Evolutionary conservation across 2,329 filamentous ascomycete genomes (phyloP).

Genomic region (Westerdykella sp.): DNA sequence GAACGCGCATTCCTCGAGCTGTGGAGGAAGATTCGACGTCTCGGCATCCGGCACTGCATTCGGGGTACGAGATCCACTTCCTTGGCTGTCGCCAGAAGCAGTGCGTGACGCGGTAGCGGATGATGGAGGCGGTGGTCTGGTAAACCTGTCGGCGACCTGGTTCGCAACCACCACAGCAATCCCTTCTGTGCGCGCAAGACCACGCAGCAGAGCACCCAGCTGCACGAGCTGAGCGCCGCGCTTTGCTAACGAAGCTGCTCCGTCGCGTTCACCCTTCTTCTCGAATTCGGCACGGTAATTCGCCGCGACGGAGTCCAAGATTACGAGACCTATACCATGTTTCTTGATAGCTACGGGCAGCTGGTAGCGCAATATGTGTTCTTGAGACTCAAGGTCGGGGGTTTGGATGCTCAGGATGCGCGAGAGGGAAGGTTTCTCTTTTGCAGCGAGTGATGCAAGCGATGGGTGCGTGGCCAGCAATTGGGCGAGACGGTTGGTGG

Average conservation of each 20-base stretch:
- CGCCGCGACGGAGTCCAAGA: slow-evolving; percentile 87
- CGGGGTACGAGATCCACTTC: slow-evolving; percentile 2
- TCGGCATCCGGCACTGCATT: not conserved
- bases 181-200: slow-evolving; percentile 65
- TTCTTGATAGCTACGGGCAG: slow-evolving; percentile 76
- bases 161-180: slow-evolving; percentile 89
- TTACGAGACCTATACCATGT: slow-evolving; percentile 70
- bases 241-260: slow-evolving; percentile 56
- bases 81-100: slow-evolving; percentile 25
- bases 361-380: slow-evolving; percentile 90
- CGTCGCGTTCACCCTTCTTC: slow-evolving; percentile 40
- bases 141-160: slow-evolving; percentile 87
- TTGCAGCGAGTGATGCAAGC: slow-evolving; percentile 43
- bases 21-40: not conserved
- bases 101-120: slow-evolving; percentile 25
- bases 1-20: slow-evolving; percentile 9
- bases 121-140: slow-evolving; percentile 18
- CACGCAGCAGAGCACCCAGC: slow-evolving; percentile 67
- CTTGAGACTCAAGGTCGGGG: slow-evolving; percentile 87
- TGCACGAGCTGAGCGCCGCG: slow-evolving; percentile 71
- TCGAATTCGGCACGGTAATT: slow-evolving; percentile 94
- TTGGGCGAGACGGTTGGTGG: slow-evolving; percentile 74
- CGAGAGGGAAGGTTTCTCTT: slow-evolving; percentile 59
- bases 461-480: slow-evolving; percentile 63
- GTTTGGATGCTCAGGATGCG: slow-evolving; percentile 74